These are phyloP conservation scores for Poteriospumella lacustris DNA, from an alignment of 108 stramenopile species.

Conservation along the genomic window DNA sequence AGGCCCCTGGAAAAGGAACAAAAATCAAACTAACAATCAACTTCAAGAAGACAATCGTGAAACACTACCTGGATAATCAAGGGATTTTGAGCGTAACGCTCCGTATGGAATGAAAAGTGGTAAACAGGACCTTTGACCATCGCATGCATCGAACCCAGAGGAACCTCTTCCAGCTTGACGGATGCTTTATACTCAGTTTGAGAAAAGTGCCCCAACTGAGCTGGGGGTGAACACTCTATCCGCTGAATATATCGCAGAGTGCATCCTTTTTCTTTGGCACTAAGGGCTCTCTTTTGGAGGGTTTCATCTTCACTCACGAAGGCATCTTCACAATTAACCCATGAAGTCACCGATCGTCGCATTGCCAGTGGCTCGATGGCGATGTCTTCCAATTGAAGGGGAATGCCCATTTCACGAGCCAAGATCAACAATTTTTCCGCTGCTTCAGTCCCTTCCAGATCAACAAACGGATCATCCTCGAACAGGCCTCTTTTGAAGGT, in stretches of 20 bases:
- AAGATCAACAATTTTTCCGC: constrained; percentile 54
- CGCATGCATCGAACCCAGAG: constrained; percentile 40
- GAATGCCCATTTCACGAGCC: constrained; percentile 56
- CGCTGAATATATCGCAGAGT: constrained; percentile 69
- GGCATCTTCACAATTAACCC: constrained; percentile 48
- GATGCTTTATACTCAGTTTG: constrained; percentile 35
- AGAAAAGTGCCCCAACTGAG: background rate
- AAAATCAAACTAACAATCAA: background rate
- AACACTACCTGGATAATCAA: constrained; percentile 61
- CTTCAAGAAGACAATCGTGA: no score
- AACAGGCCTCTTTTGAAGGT: constrained; percentile 61
- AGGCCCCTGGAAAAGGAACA: constrained; percentile 48
- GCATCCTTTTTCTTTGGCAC: constrained; percentile 48
- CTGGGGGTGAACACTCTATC: constrained; percentile 47
- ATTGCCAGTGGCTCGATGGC: constrained; percentile 59
- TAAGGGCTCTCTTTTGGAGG: constrained; percentile 58
- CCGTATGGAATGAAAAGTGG: constrained; percentile 48
- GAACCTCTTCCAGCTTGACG: constrained; percentile 39
- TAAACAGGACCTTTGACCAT: constrained; percentile 40
- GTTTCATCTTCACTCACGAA: constrained; percentile 47
- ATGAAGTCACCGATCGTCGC: constrained; percentile 30
- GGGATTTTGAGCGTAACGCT: constrained; percentile 64
- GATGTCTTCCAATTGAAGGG: constrained; percentile 59
- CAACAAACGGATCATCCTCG: constrained; percentile 62
- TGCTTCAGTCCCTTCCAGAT: constrained; percentile 48